A percentile compares a stretch with the other conserved stretches of the same genome.
Conservation (phyloP, 306 rosid species). For the Cercis canadensis region DNA sequence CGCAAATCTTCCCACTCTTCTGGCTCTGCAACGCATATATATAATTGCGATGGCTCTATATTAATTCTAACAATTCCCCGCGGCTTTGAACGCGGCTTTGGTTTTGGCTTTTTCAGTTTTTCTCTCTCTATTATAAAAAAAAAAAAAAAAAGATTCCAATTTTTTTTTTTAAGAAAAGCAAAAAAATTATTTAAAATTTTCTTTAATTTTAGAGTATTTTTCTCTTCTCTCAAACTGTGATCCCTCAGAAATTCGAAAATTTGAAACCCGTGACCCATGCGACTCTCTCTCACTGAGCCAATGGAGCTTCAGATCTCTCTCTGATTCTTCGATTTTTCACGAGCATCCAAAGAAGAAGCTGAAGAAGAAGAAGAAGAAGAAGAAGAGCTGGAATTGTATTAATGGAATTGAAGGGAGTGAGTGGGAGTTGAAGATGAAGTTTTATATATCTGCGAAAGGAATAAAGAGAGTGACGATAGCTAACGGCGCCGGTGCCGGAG, state of each 20-base stretch:
- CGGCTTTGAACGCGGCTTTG: slow-evolving; percentile 73
- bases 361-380: not conserved
- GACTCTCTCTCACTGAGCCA: slow-evolving; percentile 16
- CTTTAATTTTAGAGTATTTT: too few relatives aligned
- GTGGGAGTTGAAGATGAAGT: slow-evolving; percentile 62
- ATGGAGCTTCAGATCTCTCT: slow-evolving; percentile 42
- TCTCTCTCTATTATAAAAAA: not conserved
- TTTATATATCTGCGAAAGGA: slow-evolving; percentile 77
- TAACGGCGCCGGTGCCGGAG: slow-evolving; percentile 46
- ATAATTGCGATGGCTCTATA: slow-evolving; percentile 2
- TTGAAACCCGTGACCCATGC: slow-evolving; percentile 40
- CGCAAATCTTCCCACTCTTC: not conserved
- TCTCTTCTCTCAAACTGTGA: too few relatives aligned
- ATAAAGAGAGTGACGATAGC: slow-evolving; percentile 72
- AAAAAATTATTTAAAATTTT: too few relatives aligned
- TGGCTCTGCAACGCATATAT: not conserved
- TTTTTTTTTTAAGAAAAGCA: too few relatives aligned
- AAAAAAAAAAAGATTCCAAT: too few relatives aligned
- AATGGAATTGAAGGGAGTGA: slow-evolving; percentile 36
- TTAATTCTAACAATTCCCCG: slow-evolving; percentile 49
- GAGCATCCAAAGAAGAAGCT: not conserved
- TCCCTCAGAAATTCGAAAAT: not conserved
- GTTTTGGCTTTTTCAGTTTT: slow-evolving; percentile 40
- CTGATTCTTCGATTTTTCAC: not conserved
- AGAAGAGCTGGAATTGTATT: slow-evolving; percentile 19